Percentiles rank a stretch among this genome's conserved stretches.
Evolutionary conservation across 768 basidiomycete species (phyloP).

Genomic region (Clathrus columnatus): DNA sequence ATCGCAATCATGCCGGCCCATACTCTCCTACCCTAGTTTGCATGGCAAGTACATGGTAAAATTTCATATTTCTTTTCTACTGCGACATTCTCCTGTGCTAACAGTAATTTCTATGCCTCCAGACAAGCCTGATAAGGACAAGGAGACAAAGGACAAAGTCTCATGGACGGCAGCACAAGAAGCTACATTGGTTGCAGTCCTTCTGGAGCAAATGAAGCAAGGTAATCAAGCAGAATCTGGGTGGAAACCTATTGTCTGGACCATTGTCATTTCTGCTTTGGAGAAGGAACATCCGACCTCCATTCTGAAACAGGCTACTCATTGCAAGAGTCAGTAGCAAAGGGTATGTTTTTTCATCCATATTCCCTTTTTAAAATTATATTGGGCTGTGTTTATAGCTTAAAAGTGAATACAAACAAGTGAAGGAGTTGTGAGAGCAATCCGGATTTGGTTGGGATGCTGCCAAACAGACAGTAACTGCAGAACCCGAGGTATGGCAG

Average conservation of each 20-base stretch:
- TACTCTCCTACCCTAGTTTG: no score
- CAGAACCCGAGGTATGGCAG: conserved; percentile 8
- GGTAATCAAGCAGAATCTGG: no score
- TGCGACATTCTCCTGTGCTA: no score
- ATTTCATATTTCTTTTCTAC: no score
- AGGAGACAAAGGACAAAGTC: no score
- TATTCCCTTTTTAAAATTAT: not conserved
- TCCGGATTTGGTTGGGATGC: conserved; percentile 13
- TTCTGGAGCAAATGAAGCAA: not conserved
- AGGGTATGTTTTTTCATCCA: not conserved
- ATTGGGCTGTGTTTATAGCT: not conserved
- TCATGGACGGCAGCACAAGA: not conserved
- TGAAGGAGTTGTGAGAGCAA: conserved; percentile 12
- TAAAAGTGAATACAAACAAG: conserved; percentile 1
- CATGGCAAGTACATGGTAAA: no score
- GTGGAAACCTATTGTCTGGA: no score
- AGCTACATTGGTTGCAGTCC: not conserved
- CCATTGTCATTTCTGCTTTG: no score
- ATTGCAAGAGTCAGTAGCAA: not conserved
- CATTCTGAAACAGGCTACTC: not conserved
- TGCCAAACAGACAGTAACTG: not conserved
- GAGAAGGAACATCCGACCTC: no score
- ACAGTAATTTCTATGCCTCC: no score
- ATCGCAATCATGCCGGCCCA: no score
- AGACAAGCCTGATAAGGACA: no score